phyloP scores from a whole-genome alignment of 805 yeast species.

The Lipomyces orientalis region DNA sequence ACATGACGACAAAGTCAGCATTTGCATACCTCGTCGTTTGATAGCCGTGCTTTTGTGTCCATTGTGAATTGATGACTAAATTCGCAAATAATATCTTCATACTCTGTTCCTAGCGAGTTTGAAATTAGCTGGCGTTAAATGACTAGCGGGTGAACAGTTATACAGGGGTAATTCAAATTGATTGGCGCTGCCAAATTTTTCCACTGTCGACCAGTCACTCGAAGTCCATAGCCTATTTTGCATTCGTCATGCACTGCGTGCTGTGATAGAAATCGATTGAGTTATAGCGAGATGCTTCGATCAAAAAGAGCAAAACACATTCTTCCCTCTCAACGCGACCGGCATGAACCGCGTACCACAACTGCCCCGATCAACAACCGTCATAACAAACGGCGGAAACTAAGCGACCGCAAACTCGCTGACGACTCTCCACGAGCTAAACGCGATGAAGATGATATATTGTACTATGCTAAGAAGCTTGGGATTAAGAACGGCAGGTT shows the following conservation, averaged over 20 bases:
- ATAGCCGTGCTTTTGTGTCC: slow-evolving; percentile 24
- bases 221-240: background rate
- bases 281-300: slow-evolving; percentile 18
- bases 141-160: background rate
- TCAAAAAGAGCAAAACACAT: slow-evolving; percentile 14
- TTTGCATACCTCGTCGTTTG: slow-evolving; percentile 31
- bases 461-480: slow-evolving; percentile 79
- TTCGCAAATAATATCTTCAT: too few species aligned
- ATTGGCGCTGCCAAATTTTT: background rate
- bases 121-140: too few species aligned
- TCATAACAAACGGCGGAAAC: slow-evolving; percentile 17
- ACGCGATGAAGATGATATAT: slow-evolving; percentile 78
- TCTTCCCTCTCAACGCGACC: slow-evolving; percentile 30
- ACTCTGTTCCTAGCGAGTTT: too few species aligned
- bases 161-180: background rate
- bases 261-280: background rate
- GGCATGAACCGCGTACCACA: background rate
- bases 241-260: background rate
- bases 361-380: background rate
- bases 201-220: background rate
- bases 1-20: background rate
- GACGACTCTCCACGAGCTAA: slow-evolving; percentile 51
- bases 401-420: slow-evolving; percentile 39
- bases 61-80: slow-evolving; percentile 4
- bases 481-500: slow-evolving; percentile 58